Conservation (phyloP, 2,329 filamentous ascomycete genomes). For the Torrubiella hemipterigena region DNA sequence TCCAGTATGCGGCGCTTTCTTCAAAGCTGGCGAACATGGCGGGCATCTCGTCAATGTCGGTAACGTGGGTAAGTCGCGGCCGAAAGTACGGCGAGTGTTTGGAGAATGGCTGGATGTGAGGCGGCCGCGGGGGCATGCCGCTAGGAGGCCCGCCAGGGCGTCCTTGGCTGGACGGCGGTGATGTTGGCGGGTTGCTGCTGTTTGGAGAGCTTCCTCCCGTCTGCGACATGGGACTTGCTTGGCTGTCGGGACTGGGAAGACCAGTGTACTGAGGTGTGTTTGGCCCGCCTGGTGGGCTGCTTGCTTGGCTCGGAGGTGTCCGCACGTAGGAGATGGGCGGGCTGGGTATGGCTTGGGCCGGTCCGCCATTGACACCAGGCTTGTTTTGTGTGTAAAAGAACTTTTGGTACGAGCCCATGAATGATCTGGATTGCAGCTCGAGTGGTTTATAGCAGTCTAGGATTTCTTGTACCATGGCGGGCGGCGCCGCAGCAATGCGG, state of each 20-base stretch:
- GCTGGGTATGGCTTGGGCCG: background rate
- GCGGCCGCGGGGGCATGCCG: constrained; percentile 11
- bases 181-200: constrained; percentile 6
- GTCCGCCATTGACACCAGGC: background rate
- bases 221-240: constrained; percentile 13
- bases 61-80: constrained; percentile 17
- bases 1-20: constrained; percentile 25
- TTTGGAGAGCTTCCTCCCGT: background rate
- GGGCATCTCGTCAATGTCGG: constrained; percentile 19
- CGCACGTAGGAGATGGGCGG: background rate
- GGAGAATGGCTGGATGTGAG: constrained; percentile 22
- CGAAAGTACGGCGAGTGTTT: constrained; percentile 25
- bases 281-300: background rate
- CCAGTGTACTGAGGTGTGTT: constrained; percentile 8
- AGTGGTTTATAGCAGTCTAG: constrained; percentile 25
- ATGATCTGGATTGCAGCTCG: constrained; percentile 25
- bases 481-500: constrained; percentile 23
- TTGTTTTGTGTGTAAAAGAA: constrained; percentile 17
- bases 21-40: constrained; percentile 17
- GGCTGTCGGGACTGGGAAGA: constrained; percentile 21
- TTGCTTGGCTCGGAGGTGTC: constrained; percentile 1
- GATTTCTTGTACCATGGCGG: constrained; percentile 23
- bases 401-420: constrained; percentile 24
- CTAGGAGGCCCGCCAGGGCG: constrained; percentile 8
- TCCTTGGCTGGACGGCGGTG: constrained; percentile 1